Conservation (phyloP, 106 monocot genomes). For the Agapanthus africanus region DNA sequence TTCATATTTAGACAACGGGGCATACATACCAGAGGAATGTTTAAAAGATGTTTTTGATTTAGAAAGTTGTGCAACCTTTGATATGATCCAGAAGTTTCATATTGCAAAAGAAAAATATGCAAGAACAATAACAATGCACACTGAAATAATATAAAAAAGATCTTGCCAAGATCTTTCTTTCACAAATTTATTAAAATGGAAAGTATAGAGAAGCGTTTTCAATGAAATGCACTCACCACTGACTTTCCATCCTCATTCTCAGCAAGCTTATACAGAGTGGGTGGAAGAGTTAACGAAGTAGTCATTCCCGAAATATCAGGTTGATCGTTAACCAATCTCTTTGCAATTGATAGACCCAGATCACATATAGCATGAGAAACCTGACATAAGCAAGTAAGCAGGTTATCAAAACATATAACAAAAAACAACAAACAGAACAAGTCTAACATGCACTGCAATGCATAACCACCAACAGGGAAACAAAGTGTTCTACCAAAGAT, state of each 20-base stretch:
- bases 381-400: slow-evolving; percentile 28
- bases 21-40: background rate
- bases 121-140: too few relatives aligned
- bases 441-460: too few relatives aligned
- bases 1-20: background rate
- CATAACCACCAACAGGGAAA: background rate
- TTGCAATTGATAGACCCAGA: slow-evolving; percentile 66
- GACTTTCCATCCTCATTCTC: slow-evolving; percentile 39
- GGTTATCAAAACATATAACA: background rate
- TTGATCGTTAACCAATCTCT: slow-evolving; percentile 42
- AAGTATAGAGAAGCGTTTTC: too few relatives aligned
- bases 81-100: too few relatives aligned
- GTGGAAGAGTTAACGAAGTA: slow-evolving; percentile 49
- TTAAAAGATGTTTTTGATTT: background rate
- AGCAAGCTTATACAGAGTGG: slow-evolving; percentile 40
- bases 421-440: too few relatives aligned
- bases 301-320: slow-evolving; percentile 24
- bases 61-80: background rate
- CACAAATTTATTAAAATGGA: too few relatives aligned
- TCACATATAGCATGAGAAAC: slow-evolving; percentile 71
- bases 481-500: background rate
- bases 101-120: too few relatives aligned
- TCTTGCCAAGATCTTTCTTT: too few relatives aligned
- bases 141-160: too few relatives aligned
- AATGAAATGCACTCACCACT: slow-evolving; percentile 32